Evolutionary conservation across 1,284 basidiomycete genomes (phyloP), one percentile per base, ranked within the genome.

Genomic region (Coriolopsis trogii): DNA sequence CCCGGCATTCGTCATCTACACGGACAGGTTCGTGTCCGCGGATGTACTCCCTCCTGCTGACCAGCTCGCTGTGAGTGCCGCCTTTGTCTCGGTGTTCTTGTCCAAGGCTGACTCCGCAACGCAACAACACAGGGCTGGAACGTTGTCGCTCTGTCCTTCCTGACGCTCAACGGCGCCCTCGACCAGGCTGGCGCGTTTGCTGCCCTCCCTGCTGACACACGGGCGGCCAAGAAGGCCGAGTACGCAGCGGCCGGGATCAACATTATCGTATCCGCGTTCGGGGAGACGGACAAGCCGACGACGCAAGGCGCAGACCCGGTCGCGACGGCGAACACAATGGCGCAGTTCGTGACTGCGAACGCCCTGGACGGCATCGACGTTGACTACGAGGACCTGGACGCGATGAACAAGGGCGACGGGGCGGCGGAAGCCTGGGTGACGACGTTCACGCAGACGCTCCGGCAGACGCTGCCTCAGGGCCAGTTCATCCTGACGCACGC

Each of bases 281-380:
- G 81, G 6, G 73, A 74, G 6, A 78, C 79, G 0, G 78, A 81
- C 41, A 66, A 66, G 1, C 82, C 82, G 4, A 82, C 80, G 12
- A 69, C 73, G 3, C 67, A 68, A 0, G 71, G 72, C 16, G 67
- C 69, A 3, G 69, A 81, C 53, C 66, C 78, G 2, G 64, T 70
- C 39, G 56, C 44, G 8, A 70, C 72, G 4, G 81, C 81, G 0
- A 70, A 77, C 53, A 73, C 68, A 6, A 71, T 82, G 68, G 78
- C 77, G 50, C 49, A 76, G 46, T 77, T 76, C 55, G 51, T 58
- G 41, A 25, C 41, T 33, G 34, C 31, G 25, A 48, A 58, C 34
- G 67, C 70, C 21, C 64, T 84, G n/a, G 76, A 84, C 58, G 83
- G 81, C 30, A 67, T 84, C 37, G 82, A 84, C 46, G 73, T 84